A percentile compares a stretch with the other conserved stretches of the same genome.
Evolutionary conservation across 176 grass and related monocot species (phyloP).

Genomic region (Carex myosuroides): DNA sequence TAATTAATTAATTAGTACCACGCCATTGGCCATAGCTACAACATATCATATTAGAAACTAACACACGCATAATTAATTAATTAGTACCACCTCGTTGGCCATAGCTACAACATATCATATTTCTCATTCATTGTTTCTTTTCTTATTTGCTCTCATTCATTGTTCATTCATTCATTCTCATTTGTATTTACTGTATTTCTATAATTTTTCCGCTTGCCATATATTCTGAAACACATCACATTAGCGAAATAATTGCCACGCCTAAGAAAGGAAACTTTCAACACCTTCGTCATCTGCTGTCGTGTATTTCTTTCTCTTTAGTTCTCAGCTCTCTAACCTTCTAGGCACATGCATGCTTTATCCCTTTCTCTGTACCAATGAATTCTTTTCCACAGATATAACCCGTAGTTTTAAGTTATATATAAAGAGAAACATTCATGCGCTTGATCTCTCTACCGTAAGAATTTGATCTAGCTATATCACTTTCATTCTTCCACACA

Average conservation of each 20-base stretch:
- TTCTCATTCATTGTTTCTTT: neutral
- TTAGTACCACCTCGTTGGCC: neutral
- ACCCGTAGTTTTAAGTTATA: neutral
- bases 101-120: neutral
- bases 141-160: neutral
- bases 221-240: neutral
- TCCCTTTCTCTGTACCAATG: neutral
- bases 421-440: neutral
- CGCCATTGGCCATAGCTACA: neutral
- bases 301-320: neutral
- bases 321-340: neutral
- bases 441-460: neutral
- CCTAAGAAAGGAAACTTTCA: neutral
- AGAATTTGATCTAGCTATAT: no score
- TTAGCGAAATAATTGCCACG: neutral
- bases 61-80: neutral
- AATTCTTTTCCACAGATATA: constrained; percentile 3
- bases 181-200: neutral
- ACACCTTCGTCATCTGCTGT: neutral
- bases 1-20: neutral
- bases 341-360: constrained; percentile 4
- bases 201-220: neutral
- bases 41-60: neutral
- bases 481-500: constrained; percentile 1
- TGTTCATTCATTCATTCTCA: neutral